Evolutionary conservation across 1,284 basidiomycete species (phyloP), one percentile per base, ranked within the genome.

Genomic region (Coriolopsis trogii): DNA sequence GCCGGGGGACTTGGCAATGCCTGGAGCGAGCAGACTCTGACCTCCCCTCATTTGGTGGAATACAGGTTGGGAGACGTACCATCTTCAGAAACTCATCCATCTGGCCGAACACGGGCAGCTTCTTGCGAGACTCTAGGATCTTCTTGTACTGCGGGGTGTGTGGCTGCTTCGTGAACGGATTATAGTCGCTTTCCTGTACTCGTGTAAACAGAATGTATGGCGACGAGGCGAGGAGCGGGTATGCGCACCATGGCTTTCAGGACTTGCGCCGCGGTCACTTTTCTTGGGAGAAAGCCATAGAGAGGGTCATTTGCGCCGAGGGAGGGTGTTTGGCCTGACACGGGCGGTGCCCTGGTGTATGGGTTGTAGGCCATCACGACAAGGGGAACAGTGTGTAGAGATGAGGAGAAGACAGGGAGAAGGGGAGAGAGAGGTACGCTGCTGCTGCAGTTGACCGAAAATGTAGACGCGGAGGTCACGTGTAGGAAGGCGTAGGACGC

Each of bases 61-160:
- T 26, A 31, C 31, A 30, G 16, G 21, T 7, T 24, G 20, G 7
- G n/a, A n/a, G 36, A 79, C 85, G 73, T 70, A 90, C 89, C 71
- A 93, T 87, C 60, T 87, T 81, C 64, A 87, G 84, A 70, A 98
- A 97, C 55, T 95, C 89, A 56, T 89, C 81, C 95, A 98, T 98
- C 74, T 98, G 93, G 8, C 87, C 76, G 65, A 82, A 98, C 0
- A 99, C 96, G 0, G 96, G 96, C 10, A 99, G 76, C 65, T 92
- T 92, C 75, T 89, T 93, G 49, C 97, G 82, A 33, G 81, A 74
- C 61, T 89, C 83, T 9, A 98, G 71, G 51, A 99, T 97, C 70
- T 91, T 93, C 70, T 81, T 87, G 78, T 98, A 99, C 54, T 87
- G 81, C 3, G 79, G 70, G 0, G 91, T 85, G 68, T 89, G 92